Percentiles rank a stretch among this genome's conserved stretches.
phyloP scores from a whole-genome alignment of 2,329 filamentous ascomycete genomes.

The Trichophyton schoenleinii region DNA sequence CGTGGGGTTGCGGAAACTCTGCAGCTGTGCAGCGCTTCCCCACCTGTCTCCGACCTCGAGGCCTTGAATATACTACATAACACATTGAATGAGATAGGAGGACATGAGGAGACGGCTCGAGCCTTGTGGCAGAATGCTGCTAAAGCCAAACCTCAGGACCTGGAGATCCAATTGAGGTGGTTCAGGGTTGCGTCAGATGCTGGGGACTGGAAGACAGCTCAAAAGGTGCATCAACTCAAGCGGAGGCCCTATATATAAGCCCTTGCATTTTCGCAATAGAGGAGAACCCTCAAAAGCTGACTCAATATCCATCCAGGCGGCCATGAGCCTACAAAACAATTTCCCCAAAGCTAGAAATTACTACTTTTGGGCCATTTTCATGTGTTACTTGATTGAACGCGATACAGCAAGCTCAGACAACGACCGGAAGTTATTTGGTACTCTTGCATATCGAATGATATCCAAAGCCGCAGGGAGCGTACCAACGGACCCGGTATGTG shows the following conservation, averaged over 20 bases:
- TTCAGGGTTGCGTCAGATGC: slow-evolving; percentile 31
- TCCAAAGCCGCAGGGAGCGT: slow-evolving; percentile 36
- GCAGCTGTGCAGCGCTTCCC: slow-evolving; percentile 30
- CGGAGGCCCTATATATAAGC: neutral
- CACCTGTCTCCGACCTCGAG: slow-evolving; percentile 34
- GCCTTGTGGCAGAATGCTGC: slow-evolving; percentile 37
- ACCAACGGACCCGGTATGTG: slow-evolving; percentile 32
- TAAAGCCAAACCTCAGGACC: slow-evolving; percentile 31
- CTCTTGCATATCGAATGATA: slow-evolving; percentile 39
- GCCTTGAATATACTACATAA: slow-evolving; percentile 33
- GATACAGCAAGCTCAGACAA: slow-evolving; percentile 27
- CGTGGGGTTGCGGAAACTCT: slow-evolving; percentile 34
- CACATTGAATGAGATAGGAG: slow-evolving; percentile 27
- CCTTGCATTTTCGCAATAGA: neutral
- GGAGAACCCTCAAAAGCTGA: slow-evolving; percentile 7
- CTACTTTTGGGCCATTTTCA: slow-evolving; percentile 39
- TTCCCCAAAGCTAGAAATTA: slow-evolving; percentile 37
- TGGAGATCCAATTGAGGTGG: slow-evolving; percentile 35
- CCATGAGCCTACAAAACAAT: slow-evolving; percentile 39
- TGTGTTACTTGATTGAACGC: slow-evolving; percentile 31
- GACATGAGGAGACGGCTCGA: slow-evolving; percentile 24
- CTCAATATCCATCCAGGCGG: slow-evolving; percentile 27
- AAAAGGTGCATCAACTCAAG: slow-evolving; percentile 29
- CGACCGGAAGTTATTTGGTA: slow-evolving; percentile 37
- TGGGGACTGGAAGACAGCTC: slow-evolving; percentile 36